These are phyloP conservation scores for Arachnopeziza araneosa DNA, from an alignment of 2,329 filamentous ascomycete species.

Conservation along the genomic window DNA sequence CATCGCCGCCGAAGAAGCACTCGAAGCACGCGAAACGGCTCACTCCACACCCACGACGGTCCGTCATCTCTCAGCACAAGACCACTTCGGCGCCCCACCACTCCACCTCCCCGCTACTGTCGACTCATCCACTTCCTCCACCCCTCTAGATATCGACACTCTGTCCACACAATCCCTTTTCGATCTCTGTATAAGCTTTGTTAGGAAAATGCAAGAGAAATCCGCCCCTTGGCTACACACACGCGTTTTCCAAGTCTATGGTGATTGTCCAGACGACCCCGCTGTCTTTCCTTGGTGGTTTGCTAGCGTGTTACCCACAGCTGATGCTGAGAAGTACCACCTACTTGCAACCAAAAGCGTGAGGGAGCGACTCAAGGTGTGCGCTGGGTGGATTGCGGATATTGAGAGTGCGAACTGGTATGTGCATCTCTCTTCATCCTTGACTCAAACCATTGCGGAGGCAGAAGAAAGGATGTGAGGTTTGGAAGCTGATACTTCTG, in stretches of 20 bases:
- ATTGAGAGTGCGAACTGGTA: slow-evolving; percentile 24
- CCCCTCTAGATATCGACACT: slow-evolving; percentile 29
- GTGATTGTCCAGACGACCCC: slow-evolving; percentile 67
- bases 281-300: slow-evolving; percentile 87
- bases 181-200: slow-evolving; percentile 59
- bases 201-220: slow-evolving; percentile 60
- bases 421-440: background rate
- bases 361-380: slow-evolving; percentile 75
- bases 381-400: slow-evolving; percentile 69
- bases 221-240: slow-evolving; percentile 72
- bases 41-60: slow-evolving; percentile 11
- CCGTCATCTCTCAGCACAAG: slow-evolving; percentile 14
- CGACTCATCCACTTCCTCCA: background rate
- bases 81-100: slow-evolving; percentile 18
- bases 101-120: slow-evolving; percentile 1
- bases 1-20: slow-evolving; percentile 69
- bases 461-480: background rate
- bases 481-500: background rate
- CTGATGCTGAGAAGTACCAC: slow-evolving; percentile 72
- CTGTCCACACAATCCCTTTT: slow-evolving; percentile 65
- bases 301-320: slow-evolving; percentile 71
- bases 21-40: slow-evolving; percentile 63
- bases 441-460: background rate
- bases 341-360: slow-evolving; percentile 71
- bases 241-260: slow-evolving; percentile 68